phyloP scores from a whole-genome alignment of 225 moss, liverwort and hornwort genomes.

The Polytrichum formosum region DNA sequence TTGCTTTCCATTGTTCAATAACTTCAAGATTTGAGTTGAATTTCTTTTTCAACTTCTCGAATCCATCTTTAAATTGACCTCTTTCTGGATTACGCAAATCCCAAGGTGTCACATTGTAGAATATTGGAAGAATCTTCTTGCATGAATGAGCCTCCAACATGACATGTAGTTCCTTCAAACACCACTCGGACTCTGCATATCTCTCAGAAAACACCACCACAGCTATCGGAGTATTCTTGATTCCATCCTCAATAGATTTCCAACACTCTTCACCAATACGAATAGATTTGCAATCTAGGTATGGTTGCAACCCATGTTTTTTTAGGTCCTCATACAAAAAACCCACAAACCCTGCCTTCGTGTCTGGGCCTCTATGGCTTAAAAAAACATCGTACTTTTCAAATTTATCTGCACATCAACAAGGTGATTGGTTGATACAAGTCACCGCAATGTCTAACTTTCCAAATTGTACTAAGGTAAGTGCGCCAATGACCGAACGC shows the following conservation, averaged over 20 bases:
- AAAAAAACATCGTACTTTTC: not conserved
- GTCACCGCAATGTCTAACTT: too few species aligned
- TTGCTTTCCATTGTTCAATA: not conserved
- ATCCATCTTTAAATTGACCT: not conserved
- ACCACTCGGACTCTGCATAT: not conserved
- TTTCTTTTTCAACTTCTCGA: not conserved
- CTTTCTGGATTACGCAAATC: not conserved
- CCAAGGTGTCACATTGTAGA: not conserved
- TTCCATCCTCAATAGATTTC: not conserved
- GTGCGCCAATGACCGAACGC: too few species aligned
- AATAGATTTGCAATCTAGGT: not conserved
- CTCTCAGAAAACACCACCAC: not conserved
- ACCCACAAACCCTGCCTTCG: not conserved
- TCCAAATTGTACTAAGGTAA: too few species aligned
- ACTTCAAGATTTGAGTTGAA: not conserved
- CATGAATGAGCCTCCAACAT: not conserved
- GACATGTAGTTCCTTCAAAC: conserved; percentile 3
- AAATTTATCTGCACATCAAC: too few species aligned
- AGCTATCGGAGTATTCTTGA: not conserved
- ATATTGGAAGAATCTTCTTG: not conserved
- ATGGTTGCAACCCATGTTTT: not conserved
- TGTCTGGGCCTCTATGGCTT: not conserved
- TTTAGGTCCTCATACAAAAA: not conserved
- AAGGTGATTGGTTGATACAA: too few species aligned
- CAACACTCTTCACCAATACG: not conserved